phyloP scores from a whole-genome alignment of 2,329 filamentous ascomycete species.

The Simplicillium aogashimaense region DNA sequence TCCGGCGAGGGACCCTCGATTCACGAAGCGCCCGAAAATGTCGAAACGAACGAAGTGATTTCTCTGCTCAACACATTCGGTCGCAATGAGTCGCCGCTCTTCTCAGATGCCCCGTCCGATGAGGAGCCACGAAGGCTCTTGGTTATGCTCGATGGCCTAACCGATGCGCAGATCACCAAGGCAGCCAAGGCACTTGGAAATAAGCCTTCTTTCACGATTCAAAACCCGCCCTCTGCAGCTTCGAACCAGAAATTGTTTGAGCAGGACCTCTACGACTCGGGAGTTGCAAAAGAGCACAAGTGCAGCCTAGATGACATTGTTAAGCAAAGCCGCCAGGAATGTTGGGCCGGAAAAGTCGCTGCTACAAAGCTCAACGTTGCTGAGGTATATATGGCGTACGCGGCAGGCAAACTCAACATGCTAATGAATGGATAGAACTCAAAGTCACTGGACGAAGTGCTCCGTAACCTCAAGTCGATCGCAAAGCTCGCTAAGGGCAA shows the following conservation, averaged over 20 bases:
- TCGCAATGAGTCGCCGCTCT: constrained; percentile 38
- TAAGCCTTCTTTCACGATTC: constrained; percentile 37
- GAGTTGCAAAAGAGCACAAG: constrained; percentile 21
- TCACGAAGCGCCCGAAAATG: constrained; percentile 31
- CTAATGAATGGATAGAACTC: constrained; percentile 24
- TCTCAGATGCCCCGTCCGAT: constrained; percentile 24
- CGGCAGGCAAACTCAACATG: background rate
- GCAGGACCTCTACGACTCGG: constrained; percentile 28
- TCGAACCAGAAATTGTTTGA: constrained; percentile 32
- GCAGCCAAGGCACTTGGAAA: constrained; percentile 25
- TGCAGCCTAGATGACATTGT: constrained; percentile 28
- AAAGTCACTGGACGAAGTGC: constrained; percentile 14
- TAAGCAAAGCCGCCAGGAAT: constrained; percentile 31
- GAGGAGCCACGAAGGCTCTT: constrained; percentile 42
- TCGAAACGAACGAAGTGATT: constrained; percentile 37
- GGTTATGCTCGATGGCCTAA: constrained; percentile 48
- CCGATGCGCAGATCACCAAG: constrained; percentile 32
- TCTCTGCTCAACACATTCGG: constrained; percentile 51
- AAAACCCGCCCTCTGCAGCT: constrained; percentile 30
- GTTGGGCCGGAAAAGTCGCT: constrained; percentile 33
- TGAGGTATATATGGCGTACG: constrained; percentile 22
- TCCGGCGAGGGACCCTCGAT: constrained; percentile 36
- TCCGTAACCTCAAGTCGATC: constrained; percentile 35
- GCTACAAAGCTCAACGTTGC: constrained; percentile 32
- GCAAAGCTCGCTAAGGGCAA: constrained; percentile 33